Evolutionary conservation across 768 basidiomycete species (phyloP).

Genomic region (Rhodotorula sphaerocarpa): DNA sequence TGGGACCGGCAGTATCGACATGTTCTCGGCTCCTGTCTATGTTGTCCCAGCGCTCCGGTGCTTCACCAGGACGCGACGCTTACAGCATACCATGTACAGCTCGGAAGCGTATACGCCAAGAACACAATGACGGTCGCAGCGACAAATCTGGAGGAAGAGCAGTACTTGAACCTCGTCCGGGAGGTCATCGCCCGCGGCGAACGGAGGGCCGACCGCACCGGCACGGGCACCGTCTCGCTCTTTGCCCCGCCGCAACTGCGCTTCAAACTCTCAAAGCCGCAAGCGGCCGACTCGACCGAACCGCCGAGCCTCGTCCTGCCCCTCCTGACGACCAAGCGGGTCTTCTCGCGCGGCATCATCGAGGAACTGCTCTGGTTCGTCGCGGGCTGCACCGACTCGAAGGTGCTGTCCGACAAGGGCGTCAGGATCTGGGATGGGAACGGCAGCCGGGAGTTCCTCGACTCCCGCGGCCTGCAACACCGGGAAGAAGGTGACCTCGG

Average conservation of each 20-base stretch:
- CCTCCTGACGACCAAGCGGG: constrained; percentile 88
- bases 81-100: too few species aligned
- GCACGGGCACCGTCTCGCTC: constrained; percentile 82
- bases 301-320: constrained; percentile 56
- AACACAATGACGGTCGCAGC: background rate
- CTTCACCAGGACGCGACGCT: background rate
- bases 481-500: constrained; percentile 85
- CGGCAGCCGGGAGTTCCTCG: constrained; percentile 76
- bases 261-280: constrained; percentile 60
- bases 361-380: constrained; percentile 96
- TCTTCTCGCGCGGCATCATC: constrained; percentile 79
- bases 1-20: too few species aligned
- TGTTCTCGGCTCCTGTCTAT: too few species aligned
- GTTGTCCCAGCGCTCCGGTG: too few species aligned
- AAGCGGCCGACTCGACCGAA: background rate
- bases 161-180: constrained; percentile 77
- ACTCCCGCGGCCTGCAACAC: constrained; percentile 71
- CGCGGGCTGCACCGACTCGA: constrained; percentile 71
- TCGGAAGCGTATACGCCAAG: background rate
- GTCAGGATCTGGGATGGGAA: constrained; percentile 99
- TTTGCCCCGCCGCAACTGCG: constrained; percentile 86
- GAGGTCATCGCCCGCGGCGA: constrained; percentile 69
- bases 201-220: constrained; percentile 77
- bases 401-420: constrained; percentile 64
- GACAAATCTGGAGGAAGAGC: constrained; percentile 58